These are phyloP conservation scores for Colletotrichum viniferum DNA, from an alignment of 2,329 filamentous ascomycete genomes.

Conservation along the genomic window DNA sequence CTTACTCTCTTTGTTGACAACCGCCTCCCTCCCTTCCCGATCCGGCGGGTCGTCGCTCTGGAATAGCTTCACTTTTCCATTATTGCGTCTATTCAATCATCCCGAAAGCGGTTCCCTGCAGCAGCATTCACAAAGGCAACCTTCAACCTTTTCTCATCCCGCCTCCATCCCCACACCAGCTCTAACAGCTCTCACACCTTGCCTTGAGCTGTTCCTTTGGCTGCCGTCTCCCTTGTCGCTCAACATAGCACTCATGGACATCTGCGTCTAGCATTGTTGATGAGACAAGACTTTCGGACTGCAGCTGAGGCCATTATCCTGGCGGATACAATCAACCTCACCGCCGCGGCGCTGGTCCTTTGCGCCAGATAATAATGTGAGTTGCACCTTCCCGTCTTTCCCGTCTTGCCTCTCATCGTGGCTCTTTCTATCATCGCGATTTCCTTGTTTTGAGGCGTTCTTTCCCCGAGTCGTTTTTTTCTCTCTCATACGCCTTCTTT, in stretches of 20 bases:
- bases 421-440: background rate
- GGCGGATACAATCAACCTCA: background rate
- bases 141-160: background rate
- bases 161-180: background rate
- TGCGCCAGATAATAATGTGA: slow-evolving; percentile 17
- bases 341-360: background rate
- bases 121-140: background rate
- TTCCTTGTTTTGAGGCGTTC: background rate
- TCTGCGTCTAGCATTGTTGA: slow-evolving; percentile 11
- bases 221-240: slow-evolving; percentile 5
- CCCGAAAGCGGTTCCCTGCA: background rate
- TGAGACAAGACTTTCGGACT: slow-evolving; percentile 1
- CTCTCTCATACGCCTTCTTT: background rate
- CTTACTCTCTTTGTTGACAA: slow-evolving; percentile 19
- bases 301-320: background rate
- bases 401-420: background rate
- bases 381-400: background rate
- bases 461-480: background rate
- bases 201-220: background rate
- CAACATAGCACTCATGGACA: slow-evolving; percentile 11
- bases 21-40: slow-evolving; percentile 16
- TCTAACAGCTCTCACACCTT: background rate
- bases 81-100: background rate
- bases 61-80: slow-evolving; percentile 18
- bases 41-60: slow-evolving; percentile 17